Evolutionary conservation across 805 yeast species (phyloP), one percentile per base, ranked within the genome.

Genomic region (Wickerhamomyces chambardii): DNA sequence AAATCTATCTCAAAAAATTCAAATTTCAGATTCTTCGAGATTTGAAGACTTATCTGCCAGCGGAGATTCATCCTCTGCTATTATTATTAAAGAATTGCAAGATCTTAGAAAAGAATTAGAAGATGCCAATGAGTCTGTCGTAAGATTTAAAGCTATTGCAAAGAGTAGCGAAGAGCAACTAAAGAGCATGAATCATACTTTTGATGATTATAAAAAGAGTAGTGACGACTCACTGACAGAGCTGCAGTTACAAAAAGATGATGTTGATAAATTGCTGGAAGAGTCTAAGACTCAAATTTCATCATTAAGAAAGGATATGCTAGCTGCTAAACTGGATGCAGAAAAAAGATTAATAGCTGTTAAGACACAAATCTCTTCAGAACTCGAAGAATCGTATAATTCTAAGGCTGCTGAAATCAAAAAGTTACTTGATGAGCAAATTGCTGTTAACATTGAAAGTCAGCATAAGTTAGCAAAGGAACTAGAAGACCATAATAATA

Each of bases 151-250:
- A 37, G 62, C 61, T n/a, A 66, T 84, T 29, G 77, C 87, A 0
- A 57, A 58, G 34, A 74, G 82, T 12, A 74, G 85, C 4, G 94
- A 84, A 48, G 73, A 70, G 35, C 75, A 87, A 5, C 61, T 84
- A 28, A 56, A 60, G 28, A 63, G 67, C 31, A 61, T 84, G 39
- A 75, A 73, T 21, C 59, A 61, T 16, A 62, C 78, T 1, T 80
- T 70, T 50, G 84, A 69, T 33, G 56, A 55, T 32, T 68, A 55
- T 42, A 69, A 66, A 42, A 39, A 42, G 9, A 33, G 42, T 2
- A 37, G 59, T 1, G 34, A 41, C 16, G 36, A 34, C 3, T 7
- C 6, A 42, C 45, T 8, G 45, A 50, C 26, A 40, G 46, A 15
- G 39, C 44, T 9, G 53, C 53, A 51, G 34, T 34, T 44, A n/a